These are phyloP conservation scores for Erythrobasidium hasegawianum DNA, from an alignment of 1,284 basidiomycete species.

Conservation along the genomic window DNA sequence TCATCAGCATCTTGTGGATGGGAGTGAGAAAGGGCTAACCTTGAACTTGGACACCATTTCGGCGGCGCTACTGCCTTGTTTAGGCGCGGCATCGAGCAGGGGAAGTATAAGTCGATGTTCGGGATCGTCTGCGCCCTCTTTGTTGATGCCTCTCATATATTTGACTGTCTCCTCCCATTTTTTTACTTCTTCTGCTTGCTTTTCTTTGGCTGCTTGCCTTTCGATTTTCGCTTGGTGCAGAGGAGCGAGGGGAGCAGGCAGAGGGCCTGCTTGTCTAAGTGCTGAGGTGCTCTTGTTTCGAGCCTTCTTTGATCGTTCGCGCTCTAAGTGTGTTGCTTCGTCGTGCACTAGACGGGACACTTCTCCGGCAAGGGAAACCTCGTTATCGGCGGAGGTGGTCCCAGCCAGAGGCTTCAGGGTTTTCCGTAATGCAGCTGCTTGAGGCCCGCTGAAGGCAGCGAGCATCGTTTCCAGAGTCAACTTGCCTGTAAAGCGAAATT, in stretches of 20 bases:
- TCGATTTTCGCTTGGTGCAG: conserved; percentile 84
- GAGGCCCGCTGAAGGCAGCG: conserved; percentile 55
- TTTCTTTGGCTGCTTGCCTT: conserved; percentile 87
- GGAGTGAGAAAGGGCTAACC: conserved; percentile 34
- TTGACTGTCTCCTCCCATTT: conserved; percentile 90
- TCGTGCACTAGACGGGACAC: conserved; percentile 48
- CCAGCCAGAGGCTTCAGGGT: conserved; percentile 54
- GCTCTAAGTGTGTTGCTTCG: conserved; percentile 39
- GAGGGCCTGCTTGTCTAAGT: conserved; percentile 58
- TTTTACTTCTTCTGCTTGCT: conserved; percentile 84
- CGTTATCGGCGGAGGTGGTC: neutral
- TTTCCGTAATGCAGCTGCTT: conserved; percentile 50
- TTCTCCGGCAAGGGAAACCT: neutral
- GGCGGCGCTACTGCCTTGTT: conserved; percentile 49
- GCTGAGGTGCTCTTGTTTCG: conserved; percentile 46
- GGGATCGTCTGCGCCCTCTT: conserved; percentile 39
- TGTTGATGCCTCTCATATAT: conserved; percentile 58
- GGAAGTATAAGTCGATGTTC: conserved; percentile 42
- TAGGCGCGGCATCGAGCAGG: conserved; percentile 37
- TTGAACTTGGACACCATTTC: conserved; percentile 65
- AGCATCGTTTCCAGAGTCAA: conserved; percentile 71
- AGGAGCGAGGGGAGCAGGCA: conserved; percentile 80
- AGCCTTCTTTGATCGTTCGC: neutral
- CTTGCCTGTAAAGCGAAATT: conserved; percentile 55
- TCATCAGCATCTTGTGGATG: no score